These are phyloP conservation scores for Diddensiella caesifluorescens DNA, from an alignment of 805 yeast species.

Conservation along the genomic window DNA sequence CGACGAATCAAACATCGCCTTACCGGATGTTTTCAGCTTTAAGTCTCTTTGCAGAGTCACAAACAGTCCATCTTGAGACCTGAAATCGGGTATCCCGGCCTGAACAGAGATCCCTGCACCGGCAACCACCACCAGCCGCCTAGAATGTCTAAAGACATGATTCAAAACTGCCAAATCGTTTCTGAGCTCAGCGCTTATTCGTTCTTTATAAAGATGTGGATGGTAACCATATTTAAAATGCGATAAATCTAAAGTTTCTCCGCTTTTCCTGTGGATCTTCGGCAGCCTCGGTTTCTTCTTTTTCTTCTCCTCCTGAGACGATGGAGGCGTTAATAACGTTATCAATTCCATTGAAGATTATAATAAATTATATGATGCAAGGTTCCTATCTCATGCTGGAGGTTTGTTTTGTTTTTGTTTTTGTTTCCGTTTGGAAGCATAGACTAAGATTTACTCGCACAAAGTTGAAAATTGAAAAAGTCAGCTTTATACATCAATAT, in stretches of 20 bases:
- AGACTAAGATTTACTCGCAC: too few relatives aligned
- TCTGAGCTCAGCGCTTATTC: slow-evolving; percentile 8
- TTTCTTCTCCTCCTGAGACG: slow-evolving; percentile 3
- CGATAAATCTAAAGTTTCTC: slow-evolving; percentile 13
- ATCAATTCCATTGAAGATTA: slow-evolving; percentile 1
- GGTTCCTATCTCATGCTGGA: too few relatives aligned
- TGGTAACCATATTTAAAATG: neutral
- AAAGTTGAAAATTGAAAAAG: too few relatives aligned
- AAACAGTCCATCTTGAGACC: slow-evolving; percentile 70
- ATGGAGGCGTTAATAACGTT: slow-evolving; percentile 1
- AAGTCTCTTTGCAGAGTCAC: slow-evolving; percentile 40
- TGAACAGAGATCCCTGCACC: slow-evolving; percentile 93
- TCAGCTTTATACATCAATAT: too few relatives aligned
- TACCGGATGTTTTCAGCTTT: slow-evolving; percentile 43
- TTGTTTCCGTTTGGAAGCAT: too few relatives aligned
- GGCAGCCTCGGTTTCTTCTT: slow-evolving; percentile 18
- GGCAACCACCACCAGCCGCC: slow-evolving; percentile 57
- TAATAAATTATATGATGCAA: too few relatives aligned
- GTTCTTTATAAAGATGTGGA: neutral
- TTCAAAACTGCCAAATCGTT: slow-evolving; percentile 42
- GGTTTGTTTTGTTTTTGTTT: too few relatives aligned
- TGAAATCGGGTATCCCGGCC: slow-evolving; percentile 85
- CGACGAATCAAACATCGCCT: slow-evolving; percentile 72
- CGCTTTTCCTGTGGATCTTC: slow-evolving; percentile 5
- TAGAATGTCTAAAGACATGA: slow-evolving; percentile 50